Conservation (phyloP, 495 filamentous ascomycete species). For the Tuber borchii region DNA sequence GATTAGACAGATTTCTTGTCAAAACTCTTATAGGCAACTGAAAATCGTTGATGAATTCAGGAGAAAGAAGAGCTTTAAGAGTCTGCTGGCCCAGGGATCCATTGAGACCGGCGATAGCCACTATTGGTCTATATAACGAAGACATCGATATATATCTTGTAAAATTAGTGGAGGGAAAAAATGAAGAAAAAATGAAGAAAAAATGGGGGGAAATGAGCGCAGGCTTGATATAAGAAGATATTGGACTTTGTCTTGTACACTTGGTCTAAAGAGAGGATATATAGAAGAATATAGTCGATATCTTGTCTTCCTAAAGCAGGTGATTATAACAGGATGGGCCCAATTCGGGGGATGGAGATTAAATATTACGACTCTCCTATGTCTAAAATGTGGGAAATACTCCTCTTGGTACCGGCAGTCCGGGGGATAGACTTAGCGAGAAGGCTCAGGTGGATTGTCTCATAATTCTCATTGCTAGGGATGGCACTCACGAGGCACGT, state of each 20-base stretch:
- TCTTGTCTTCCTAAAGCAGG: constrained; percentile 20
- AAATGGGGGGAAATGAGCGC: background rate
- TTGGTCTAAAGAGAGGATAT: background rate
- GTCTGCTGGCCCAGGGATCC: constrained; percentile 25
- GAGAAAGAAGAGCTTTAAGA: constrained; percentile 30
- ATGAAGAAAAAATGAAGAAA: background rate
- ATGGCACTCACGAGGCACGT: background rate
- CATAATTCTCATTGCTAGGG: background rate
- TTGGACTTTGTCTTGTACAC: background rate
- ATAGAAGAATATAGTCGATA: constrained; percentile 6
- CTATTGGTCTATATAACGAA: constrained; percentile 25
- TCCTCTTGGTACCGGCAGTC: background rate
- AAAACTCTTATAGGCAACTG: constrained; percentile 33
- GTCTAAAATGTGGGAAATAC: background rate
- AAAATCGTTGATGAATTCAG: constrained; percentile 24
- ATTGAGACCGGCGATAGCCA: constrained; percentile 31
- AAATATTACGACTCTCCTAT: constrained; percentile 19
- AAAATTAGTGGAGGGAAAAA: background rate
- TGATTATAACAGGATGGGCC: constrained; percentile 25
- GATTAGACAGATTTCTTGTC: constrained; percentile 21
- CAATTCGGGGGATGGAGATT: constrained; percentile 25
- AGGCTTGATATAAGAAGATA: constrained; percentile 9
- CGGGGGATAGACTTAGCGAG: background rate
- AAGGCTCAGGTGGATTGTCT: constrained; percentile 5
- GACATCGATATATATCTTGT: constrained; percentile 22